Percentiles rank a stretch among this genome's conserved stretches.
Evolutionary conservation across 2,329 filamentous ascomycete genomes (phyloP).

Genomic region (Dendrostoma leiphaemia): DNA sequence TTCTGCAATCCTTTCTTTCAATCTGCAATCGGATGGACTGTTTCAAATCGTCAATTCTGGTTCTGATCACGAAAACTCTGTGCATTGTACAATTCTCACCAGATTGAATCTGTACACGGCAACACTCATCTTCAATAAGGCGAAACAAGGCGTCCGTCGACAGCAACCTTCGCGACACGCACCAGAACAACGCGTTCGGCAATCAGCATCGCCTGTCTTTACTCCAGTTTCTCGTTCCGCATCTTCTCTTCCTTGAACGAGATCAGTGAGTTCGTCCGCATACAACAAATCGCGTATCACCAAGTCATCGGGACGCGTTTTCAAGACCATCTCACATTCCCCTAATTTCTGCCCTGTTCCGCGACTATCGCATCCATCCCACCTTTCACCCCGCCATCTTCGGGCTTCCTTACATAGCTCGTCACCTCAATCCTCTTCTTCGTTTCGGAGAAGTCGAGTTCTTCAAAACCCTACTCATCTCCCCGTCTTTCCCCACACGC

Average conservation of each 20-base stretch:
- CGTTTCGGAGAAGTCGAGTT: too few relatives aligned
- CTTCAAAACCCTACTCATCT: too few relatives aligned
- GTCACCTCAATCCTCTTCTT: too few relatives aligned
- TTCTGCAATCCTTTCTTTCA: neutral
- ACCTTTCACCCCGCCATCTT: too few relatives aligned
- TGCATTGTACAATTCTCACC: neutral
- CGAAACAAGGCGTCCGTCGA: neutral
- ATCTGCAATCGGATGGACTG: neutral
- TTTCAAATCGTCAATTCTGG: neutral
- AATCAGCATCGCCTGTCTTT: neutral
- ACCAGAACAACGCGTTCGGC: neutral
- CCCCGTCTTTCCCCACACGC: too few relatives aligned
- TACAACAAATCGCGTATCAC: neutral
- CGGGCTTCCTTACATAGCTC: too few relatives aligned
- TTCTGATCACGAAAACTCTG: neutral
- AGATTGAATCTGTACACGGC: neutral
- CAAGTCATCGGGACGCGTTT: too few relatives aligned
- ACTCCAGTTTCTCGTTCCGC: neutral
- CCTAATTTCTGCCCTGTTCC: too few relatives aligned
- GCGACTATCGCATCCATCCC: neutral
- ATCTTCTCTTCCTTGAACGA: neutral
- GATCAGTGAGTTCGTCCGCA: neutral
- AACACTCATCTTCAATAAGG: neutral
- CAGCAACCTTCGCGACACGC: neutral
- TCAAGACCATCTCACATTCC: too few relatives aligned